Evolutionary conservation across 106 monocot genomes (phyloP), one percentile per base, ranked within the genome.

Genomic region (Dendrobium catenatum): DNA sequence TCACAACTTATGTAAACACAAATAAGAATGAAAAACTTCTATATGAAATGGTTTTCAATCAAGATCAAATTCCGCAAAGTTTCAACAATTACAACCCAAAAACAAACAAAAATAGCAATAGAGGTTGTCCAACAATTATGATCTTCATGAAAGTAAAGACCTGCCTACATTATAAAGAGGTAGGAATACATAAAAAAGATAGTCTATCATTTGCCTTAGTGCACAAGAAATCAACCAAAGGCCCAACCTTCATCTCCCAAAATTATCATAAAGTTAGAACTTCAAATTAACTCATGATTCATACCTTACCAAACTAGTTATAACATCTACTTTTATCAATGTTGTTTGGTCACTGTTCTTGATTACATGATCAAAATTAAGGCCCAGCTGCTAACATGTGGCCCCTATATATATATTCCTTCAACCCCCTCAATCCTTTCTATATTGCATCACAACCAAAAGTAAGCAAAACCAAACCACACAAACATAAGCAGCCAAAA

Each of bases 131-230:
- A 61, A 5, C 61, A 61, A 61, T 61, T 22, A 61, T 61, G 22
- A 22, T 20, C 22, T 61, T 22, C 20, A 19, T 70, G 33, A 33
- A 37, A 70, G 27, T 4, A 33, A 27, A 13, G 33, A 33, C 70
- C 70, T 2, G 2, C 33, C 70, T 40, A 70, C 37, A 15, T 70
- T 33, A 70, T 37, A 27, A 61, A 0, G 3, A 61, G 22, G n/a
- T 22, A 24, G 22, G 22, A 61, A 61, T n/a, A n/a, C 6, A 26
- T 3, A 33, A 70, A 70, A 70, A 33, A 13, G 7, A 70, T 0
- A 37, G 27, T 33, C 37, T 70, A 70, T 70, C 70, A 70, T 70
- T 31, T 70, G 13, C 70, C 70, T 70, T 70, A 37, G 70, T 37
- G 9, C 13, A 27, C 70, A 70, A 70, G 70, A 70, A 33, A 33